Percentiles rank a stretch among this genome's conserved stretches.
Evolutionary conservation across 495 filamentous ascomycete species (phyloP).

Genomic region (Hypoxylon trugodes): DNA sequence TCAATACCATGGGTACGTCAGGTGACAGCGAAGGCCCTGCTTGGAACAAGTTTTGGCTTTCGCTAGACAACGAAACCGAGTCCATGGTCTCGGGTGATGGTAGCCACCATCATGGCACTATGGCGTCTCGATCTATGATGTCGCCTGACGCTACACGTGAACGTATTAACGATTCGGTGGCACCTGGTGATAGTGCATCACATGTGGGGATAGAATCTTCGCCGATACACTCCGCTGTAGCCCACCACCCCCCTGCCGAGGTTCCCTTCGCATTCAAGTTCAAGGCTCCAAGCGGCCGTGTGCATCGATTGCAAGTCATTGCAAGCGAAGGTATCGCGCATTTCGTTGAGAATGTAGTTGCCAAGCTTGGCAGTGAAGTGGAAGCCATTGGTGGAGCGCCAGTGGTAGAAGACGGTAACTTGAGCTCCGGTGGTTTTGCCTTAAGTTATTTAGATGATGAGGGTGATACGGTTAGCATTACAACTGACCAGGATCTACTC

Average conservation of each 20-base stretch:
- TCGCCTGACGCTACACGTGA: conserved; percentile 77
- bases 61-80: conserved; percentile 94
- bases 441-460: conserved; percentile 98
- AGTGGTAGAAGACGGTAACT: conserved; percentile 75
- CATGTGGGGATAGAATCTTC: conserved; percentile 81
- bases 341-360: conserved; percentile 78
- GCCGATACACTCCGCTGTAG: conserved; percentile 69
- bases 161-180: conserved; percentile 75
- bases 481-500: conserved; percentile 89
- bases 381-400: conserved; percentile 86
- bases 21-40: conserved; percentile 90
- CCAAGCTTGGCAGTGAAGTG: conserved; percentile 88
- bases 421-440: conserved; percentile 85
- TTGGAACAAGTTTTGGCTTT: conserved; percentile 99
- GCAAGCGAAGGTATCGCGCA: conserved; percentile 82
- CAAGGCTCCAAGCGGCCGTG: conserved; percentile 95
- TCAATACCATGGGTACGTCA: conserved; percentile 71
- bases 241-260: conserved; percentile 67
- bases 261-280: conserved; percentile 97
- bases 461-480: conserved; percentile 97
- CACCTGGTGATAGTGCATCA: conserved; percentile 93
- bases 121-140: conserved; percentile 69
- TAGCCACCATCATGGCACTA: conserved; percentile 66
- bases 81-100: conserved; percentile 94
- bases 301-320: conserved; percentile 88